Evolutionary conservation across 768 basidiomycete genomes (phyloP), one percentile per base, ranked within the genome.

Genomic region (Collybiopsis confluens): DNA sequence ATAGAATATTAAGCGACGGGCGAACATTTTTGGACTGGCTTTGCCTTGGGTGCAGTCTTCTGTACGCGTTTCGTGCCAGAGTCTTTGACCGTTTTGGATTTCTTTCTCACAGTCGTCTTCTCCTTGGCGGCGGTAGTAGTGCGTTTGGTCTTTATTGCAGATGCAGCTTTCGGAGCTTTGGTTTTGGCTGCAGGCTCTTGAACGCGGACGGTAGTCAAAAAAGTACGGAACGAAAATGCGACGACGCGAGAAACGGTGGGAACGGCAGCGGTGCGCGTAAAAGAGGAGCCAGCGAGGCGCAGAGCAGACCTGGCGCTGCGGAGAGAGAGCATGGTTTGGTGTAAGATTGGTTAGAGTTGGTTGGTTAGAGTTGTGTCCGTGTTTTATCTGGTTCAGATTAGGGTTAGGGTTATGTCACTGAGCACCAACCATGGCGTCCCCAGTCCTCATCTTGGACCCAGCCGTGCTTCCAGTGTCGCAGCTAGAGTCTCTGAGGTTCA

Each of bases 401-500:
- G 28, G 15, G 38, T 20, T 40, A 40, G 38, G 13, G 38, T 40
- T 40, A 6, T 8, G 16, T 18, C n/a, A 18, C 5, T 6, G n/a
- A 18, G 21, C 38, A n/a, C 42, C 35, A 16, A 37, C 26, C 28
- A 26, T 54, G 33, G 58, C 10, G 23, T 10, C 52, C 40, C 27
- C 38, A 48, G 47, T 21, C 11, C 21, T 37, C 24, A 26, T 20
- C 8, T 36, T 33, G 20, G 27, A 36, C 37, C 36, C 53, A 21
- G 28, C 40, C 10, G 27, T 33, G 4, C 20, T 30, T 10, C 40
- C 27, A 41, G 40, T 86, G 21, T 74, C 82, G 2, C 86, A 89
- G 57, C 79, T 92, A 13, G 89, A 92, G 61, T 90, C 87, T 4
- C 73, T 91, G 47, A 77, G 78, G 36, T 88, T 88, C 73, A 89